These are phyloP conservation scores for Crucihimalaya himalaica DNA, from an alignment of 345 rosid genomes.

Conservation along the genomic window DNA sequence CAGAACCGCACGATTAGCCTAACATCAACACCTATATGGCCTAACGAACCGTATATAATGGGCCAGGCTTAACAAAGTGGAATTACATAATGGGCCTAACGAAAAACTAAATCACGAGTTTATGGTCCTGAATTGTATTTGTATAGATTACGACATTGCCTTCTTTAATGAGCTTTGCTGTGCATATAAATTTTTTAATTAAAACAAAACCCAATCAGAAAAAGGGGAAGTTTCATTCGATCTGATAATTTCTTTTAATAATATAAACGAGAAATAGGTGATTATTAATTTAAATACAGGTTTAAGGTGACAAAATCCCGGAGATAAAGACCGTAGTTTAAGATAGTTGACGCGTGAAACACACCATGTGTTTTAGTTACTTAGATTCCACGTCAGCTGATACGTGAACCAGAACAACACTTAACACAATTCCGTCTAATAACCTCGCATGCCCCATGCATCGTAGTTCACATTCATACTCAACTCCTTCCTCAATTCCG, in stretches of 20 bases:
- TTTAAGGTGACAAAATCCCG: constrained; percentile 28
- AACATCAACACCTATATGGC: not conserved
- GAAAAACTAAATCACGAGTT: not conserved
- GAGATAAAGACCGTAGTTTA: constrained; percentile 32
- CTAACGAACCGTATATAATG: not conserved
- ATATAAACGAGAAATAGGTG: constrained; percentile 27
- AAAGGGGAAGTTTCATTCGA: constrained; percentile 5
- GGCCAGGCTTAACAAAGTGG: not conserved
- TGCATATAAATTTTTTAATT: not conserved
- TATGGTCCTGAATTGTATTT: not conserved
- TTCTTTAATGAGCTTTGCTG: not conserved
- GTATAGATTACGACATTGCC: not conserved
- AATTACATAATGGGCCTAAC: constrained; percentile 14
- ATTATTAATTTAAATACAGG: not conserved
- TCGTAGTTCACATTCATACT: constrained; percentile 32
- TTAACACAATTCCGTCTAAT: constrained; percentile 12
- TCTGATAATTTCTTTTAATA: not conserved
- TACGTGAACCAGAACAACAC: constrained; percentile 39
- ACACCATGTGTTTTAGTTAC: constrained; percentile 16
- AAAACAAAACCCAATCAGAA: constrained; percentile 4
- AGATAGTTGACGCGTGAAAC: constrained; percentile 43
- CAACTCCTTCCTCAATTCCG: constrained; percentile 23
- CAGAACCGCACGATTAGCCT: not conserved
- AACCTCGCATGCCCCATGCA: constrained; percentile 37
- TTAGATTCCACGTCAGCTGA: constrained; percentile 36